Evolutionary conservation across 495 filamentous ascomycete genomes (phyloP), one percentile per base, ranked within the genome.

Genomic region (Penicillium bovifimosum): DNA sequence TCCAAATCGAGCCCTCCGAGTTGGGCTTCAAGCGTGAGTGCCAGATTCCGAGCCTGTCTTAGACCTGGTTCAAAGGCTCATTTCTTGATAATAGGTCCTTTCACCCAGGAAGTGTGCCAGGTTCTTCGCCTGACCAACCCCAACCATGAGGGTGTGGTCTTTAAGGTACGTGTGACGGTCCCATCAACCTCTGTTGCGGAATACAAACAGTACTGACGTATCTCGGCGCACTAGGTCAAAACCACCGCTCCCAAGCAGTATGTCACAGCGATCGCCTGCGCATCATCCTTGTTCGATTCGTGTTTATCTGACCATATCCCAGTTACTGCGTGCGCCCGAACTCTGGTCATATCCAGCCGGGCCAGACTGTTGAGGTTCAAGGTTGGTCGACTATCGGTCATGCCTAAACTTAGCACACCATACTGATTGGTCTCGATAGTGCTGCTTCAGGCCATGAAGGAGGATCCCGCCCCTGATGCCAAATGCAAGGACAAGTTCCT

Each of bases 181-280:
- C 47, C 29, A 34, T 36, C 41, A 29, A 26, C 40, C 46, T 53
- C 55, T 53, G 55, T 57, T 34, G 48, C 47, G 36, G 29, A 27
- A 54, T 53, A 40, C 28, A 39, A 35, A 14, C 48, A 35, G 53
- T 31, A 51, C 67, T 67, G 59, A 66, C 44, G 9, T 11, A 27
- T 29, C 32, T 47, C 29, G 51, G 36, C 52, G 41, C 53, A 14
- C 28, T 60, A 96, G 91, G 93, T 98, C 66, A 98, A 98, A 83
- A 98, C 93, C 34, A 98, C 93, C 51, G 95, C 95, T 26, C 93
- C 95, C 6, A 97, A 98, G 72, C 92, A 96, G 92, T 98, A 89
- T 63, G 88, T 69, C 28, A 41, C 56, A 27, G n/a, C 38, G 5
- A 33, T 27, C 14, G 27, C 29, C 33, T 54, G 28, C 44, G 48